A percentile compares a stretch with the other conserved stretches of the same genome.
These are phyloP conservation scores for Solanum chiquidenum DNA, from an alignment of 257 asterid genomes.

Conservation along the genomic window DNA sequence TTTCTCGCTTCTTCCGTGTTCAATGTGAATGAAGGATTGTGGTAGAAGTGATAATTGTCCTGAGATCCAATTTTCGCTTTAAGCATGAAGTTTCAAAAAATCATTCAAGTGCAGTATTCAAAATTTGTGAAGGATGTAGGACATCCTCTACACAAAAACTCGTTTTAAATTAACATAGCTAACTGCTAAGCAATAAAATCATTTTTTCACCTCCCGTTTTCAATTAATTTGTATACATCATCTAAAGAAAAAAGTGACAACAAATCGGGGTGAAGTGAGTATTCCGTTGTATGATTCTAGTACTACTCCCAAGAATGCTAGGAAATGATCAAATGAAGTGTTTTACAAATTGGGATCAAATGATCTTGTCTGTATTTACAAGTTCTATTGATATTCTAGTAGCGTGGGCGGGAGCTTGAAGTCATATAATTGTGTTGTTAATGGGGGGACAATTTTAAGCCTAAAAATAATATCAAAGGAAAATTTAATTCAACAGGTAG, in stretches of 20 bases:
- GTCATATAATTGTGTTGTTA: not conserved
- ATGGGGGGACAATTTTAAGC: not conserved
- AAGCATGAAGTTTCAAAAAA: not conserved
- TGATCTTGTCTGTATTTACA: not conserved
- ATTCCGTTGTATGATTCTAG: not conserved
- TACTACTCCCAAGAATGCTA: not conserved
- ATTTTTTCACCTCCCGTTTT: not conserved
- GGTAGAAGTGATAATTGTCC: not conserved
- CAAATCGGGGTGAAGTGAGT: not conserved
- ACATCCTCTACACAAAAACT: not conserved
- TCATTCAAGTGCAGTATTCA: not conserved
- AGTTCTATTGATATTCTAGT: not conserved
- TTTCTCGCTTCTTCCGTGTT: not conserved
- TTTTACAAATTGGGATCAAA: not conserved
- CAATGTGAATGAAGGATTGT: not conserved
- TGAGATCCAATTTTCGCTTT: not conserved
- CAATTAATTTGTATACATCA: not conserved
- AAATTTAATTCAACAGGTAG: not conserved
- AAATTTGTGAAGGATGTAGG: not conserved
- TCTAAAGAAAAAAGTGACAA: not conserved
- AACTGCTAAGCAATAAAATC: not conserved
- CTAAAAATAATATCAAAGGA: not conserved
- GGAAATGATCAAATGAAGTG: not conserved
- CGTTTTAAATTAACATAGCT: not conserved
- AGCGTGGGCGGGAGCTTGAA: not conserved